phyloP scores from a whole-genome alignment of 2,329 filamentous ascomycete genomes.

The Penicillium sp. region DNA sequence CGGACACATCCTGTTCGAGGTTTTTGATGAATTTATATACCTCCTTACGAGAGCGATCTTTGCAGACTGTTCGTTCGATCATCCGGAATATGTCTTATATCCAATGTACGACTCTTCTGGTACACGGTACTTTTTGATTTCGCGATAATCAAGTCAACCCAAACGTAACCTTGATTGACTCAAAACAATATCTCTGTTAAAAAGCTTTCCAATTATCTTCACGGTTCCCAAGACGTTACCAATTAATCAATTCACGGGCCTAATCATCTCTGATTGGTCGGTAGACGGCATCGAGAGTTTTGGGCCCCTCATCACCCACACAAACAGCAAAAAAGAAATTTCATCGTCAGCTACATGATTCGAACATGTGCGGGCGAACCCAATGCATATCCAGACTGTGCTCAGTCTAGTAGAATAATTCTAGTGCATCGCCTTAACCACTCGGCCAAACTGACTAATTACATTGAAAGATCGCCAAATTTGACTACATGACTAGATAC shows the following conservation, averaged over 20 bases:
- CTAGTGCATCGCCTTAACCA: background rate
- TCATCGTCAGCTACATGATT: background rate
- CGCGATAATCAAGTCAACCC: no score
- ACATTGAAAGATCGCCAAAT: background rate
- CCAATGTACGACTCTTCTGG: no score
- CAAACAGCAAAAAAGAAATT: background rate
- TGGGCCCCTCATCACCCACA: background rate
- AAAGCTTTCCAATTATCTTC: background rate
- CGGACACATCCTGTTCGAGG: no score
- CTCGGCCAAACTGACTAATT: background rate
- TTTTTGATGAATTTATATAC: no score
- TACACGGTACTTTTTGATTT: no score
- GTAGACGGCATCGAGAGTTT: background rate
- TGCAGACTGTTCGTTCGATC: no score
- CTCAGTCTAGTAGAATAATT: background rate
- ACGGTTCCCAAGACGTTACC: no score
- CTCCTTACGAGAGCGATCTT: no score
- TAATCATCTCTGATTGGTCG: background rate
- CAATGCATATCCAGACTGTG: background rate
- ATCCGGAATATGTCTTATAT: no score
- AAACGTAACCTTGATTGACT: no score
- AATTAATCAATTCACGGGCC: no score
- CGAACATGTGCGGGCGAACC: background rate
- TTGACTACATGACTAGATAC: background rate
- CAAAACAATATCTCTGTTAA: background rate